Evolutionary conservation across 1,284 basidiomycete species (phyloP).

Genomic region (Volvariella volvacea): DNA sequence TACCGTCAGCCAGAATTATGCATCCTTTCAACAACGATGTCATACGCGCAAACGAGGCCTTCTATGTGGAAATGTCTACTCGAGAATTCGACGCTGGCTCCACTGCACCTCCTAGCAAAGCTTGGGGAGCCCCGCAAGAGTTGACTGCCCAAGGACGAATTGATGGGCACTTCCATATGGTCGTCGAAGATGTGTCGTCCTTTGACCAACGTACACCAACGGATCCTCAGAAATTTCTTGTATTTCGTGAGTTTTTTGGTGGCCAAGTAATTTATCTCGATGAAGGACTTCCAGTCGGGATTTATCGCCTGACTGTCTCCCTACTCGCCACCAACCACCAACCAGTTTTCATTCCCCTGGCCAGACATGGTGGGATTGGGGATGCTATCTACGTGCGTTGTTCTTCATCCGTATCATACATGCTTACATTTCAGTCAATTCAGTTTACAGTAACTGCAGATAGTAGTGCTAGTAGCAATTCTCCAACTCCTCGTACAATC

Average conservation of each 20-base stretch:
- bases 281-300: slow-evolving; percentile 41
- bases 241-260: slow-evolving; percentile 51
- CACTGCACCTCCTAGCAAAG: no score
- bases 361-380: slow-evolving; percentile 26
- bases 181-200: slow-evolving; percentile 34
- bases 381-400: slow-evolving; percentile 9
- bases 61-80: no score
- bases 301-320: slow-evolving; percentile 38
- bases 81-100: no score
- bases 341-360: slow-evolving; percentile 31
- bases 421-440: no score
- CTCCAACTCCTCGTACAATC: no score
- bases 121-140: no score
- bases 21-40: slow-evolving; percentile 29
- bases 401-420: no score
- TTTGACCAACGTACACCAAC: slow-evolving; percentile 28
- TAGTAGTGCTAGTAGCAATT: no score
- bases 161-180: slow-evolving; percentile 45
- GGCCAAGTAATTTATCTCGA: slow-evolving; percentile 31
- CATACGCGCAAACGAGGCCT: background rate
- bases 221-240: slow-evolving; percentile 36
- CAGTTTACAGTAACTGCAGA: no score
- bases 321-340: slow-evolving; percentile 39
- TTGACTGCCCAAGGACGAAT: slow-evolving; percentile 22
- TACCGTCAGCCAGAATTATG: slow-evolving; percentile 40